Evolutionary conservation across 2,329 filamentous ascomycete genomes (phyloP), one percentile per base, ranked within the genome.

Genomic region (Cladosporium sp.): DNA sequence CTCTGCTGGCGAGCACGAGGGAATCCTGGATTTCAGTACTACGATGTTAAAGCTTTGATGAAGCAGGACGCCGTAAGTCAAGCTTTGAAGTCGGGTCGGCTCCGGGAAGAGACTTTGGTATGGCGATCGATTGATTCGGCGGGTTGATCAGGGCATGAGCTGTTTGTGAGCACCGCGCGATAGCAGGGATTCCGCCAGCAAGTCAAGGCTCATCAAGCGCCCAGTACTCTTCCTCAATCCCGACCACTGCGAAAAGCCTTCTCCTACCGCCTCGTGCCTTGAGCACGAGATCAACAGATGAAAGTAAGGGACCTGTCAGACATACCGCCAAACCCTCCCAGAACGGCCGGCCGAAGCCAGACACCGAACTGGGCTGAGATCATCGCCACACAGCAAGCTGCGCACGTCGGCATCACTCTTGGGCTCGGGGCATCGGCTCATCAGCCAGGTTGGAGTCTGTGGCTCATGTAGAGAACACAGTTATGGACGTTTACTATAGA

Each of bases 401-500:
- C 53, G 41, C 50, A 57, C 56, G 58, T 54, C 47, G 62, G 63
- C 63, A 64, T 66, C 63, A 66, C 63, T 64, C 63, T 66, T 57
- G 58, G 59, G 61, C 60, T 54, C 55, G 56, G 62, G 57, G 62
- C 62, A 62, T 64, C 57, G 54, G 52, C 56, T 66, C 62, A 65
- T 66, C 63, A 62, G 57, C 60, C 62, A 58, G 59, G 62, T 58
- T 63, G 63, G 61, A 64, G 62, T 64, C 61, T 62, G 52, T 54
- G 52, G 52, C 51, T 53, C 47, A 45, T 53, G 51, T 53, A 53
- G 47, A 53, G 51, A 53, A 53, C 51, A 53, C 51, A 53, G 51
- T 47, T 53, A 48, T 50, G 51, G 40, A 53, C 43, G 51, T 53
- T 53, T 53, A 53, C 51, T 50, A 53, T 53, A 53, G 47, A 53